A percentile compares a stretch with the other conserved stretches of the same genome.
These are phyloP conservation scores for Pseudomassariella vexata DNA, from an alignment of 2,329 filamentous ascomycete species.

Conservation along the genomic window DNA sequence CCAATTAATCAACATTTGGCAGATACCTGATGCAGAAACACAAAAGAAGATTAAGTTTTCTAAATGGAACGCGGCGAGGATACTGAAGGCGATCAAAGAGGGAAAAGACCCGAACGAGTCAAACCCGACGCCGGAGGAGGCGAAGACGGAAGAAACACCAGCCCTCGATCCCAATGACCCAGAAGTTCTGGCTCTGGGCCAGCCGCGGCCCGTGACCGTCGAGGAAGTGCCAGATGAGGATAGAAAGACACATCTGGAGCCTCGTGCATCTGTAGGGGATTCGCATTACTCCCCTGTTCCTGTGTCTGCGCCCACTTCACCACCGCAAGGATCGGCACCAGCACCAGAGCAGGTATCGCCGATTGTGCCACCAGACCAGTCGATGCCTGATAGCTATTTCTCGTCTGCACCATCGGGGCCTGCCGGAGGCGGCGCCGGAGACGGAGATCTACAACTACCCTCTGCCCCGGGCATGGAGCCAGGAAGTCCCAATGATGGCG, in stretches of 20 bases:
- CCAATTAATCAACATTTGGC: slow-evolving; percentile 83
- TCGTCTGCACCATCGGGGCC: slow-evolving; percentile 13
- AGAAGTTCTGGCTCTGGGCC: slow-evolving; percentile 46
- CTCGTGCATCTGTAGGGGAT: slow-evolving; percentile 17
- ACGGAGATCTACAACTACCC: slow-evolving; percentile 19
- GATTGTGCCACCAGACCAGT: slow-evolving; percentile 21
- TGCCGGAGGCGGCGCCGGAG: too few relatives aligned
- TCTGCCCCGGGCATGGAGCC: slow-evolving; percentile 23
- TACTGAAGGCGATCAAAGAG: slow-evolving; percentile 83
- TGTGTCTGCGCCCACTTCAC: slow-evolving; percentile 29
- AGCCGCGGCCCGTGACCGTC: slow-evolving; percentile 36
- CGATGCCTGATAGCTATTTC: slow-evolving; percentile 21
- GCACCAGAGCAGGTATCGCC: slow-evolving; percentile 25
- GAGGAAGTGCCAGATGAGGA: slow-evolving; percentile 49
- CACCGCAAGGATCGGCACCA: slow-evolving; percentile 19
- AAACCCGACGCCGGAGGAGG: slow-evolving; percentile 65
- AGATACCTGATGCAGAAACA: slow-evolving; percentile 65
- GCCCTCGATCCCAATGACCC: slow-evolving; percentile 58
- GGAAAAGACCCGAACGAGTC: slow-evolving; percentile 88
- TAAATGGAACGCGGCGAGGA: slow-evolving; percentile 91
- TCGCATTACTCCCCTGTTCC: slow-evolving; percentile 19
- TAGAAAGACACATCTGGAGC: slow-evolving; percentile 14
- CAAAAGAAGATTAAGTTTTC: slow-evolving; percentile 89
- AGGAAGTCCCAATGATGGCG: slow-evolving; percentile 18
- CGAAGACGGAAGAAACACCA: slow-evolving; percentile 38